These are phyloP conservation scores for Andrographis paniculata DNA, from an alignment of 305 asterid species.

Conservation along the genomic window DNA sequence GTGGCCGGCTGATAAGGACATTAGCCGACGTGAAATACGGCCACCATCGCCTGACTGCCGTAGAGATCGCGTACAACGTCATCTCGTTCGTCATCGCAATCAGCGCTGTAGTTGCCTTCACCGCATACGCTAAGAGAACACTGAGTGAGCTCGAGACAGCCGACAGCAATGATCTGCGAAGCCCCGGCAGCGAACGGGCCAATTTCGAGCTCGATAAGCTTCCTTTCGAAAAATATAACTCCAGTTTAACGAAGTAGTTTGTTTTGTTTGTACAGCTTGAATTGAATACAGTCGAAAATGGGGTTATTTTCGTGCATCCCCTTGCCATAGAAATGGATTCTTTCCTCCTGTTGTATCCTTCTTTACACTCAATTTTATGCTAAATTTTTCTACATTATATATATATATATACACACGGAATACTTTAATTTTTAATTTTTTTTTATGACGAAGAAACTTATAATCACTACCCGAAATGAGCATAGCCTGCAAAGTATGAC, in stretches of 20 bases:
- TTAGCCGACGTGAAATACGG: slow-evolving; percentile 58
- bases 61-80: slow-evolving; percentile 56
- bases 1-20: slow-evolving; percentile 70
- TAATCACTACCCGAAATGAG: too few species aligned
- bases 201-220: slow-evolving; percentile 20
- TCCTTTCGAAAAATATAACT: slow-evolving; percentile 22
- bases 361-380: too few species aligned
- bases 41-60: slow-evolving; percentile 41
- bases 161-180: slow-evolving; percentile 20
- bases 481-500: too few species aligned
- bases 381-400: too few species aligned
- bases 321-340: too few species aligned
- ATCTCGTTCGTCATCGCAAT: slow-evolving; percentile 50
- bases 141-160: slow-evolving; percentile 40
- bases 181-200: slow-evolving; percentile 10
- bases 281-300: neutral
- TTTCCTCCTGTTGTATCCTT: too few species aligned
- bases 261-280: slow-evolving; percentile 19
- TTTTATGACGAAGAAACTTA: too few species aligned
- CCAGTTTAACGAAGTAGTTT: too few species aligned
- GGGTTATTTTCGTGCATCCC: neutral
- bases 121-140: slow-evolving; percentile 54
- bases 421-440: too few species aligned
- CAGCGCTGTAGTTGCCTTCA: slow-evolving; percentile 41
- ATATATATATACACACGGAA: too few species aligned